These are phyloP conservation scores for Mortierella sp. DNA, from an alignment of 371 early-diverging fungal species.

Conservation along the genomic window DNA sequence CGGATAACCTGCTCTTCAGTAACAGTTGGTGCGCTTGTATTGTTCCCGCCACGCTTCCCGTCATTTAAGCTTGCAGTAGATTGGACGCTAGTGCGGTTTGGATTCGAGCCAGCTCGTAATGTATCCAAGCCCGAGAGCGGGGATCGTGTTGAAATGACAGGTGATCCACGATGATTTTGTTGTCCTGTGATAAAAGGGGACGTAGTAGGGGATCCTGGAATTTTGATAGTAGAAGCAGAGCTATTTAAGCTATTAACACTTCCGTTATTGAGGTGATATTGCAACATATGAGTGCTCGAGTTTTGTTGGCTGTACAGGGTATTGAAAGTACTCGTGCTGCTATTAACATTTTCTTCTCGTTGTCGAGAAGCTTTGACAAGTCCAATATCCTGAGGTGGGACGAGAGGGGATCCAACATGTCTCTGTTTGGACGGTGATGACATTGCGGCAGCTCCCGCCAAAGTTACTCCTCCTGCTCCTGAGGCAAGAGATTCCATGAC, in stretches of 20 bases:
- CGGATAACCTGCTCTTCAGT: slow-evolving; percentile 49
- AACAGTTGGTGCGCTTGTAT: background rate
- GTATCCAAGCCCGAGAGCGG: slow-evolving; percentile 35
- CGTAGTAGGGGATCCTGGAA: slow-evolving; percentile 42
- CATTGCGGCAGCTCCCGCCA: slow-evolving; percentile 14
- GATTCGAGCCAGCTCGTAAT: slow-evolving; percentile 28
- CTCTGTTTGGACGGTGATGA: slow-evolving; percentile 43
- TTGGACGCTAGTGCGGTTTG: slow-evolving; percentile 46
- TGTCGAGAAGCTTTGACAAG: slow-evolving; percentile 26
- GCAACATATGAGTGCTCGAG: slow-evolving; percentile 44
- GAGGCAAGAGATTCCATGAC: slow-evolving; percentile 18
- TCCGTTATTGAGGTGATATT: slow-evolving; percentile 27
- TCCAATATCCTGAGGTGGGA: slow-evolving; percentile 36
- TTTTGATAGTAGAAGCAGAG: slow-evolving; percentile 39
- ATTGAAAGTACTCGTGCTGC: slow-evolving; percentile 41
- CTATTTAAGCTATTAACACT: slow-evolving; percentile 19
- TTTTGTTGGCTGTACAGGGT: slow-evolving; percentile 53
- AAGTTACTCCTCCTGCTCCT: slow-evolving; percentile 15
- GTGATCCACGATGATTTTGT: slow-evolving; percentile 46
- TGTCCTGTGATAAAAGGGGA: slow-evolving; percentile 29
- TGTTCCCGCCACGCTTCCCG: slow-evolving; percentile 12
- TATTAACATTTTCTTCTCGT: slow-evolving; percentile 36
- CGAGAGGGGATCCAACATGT: slow-evolving; percentile 37
- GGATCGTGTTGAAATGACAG: slow-evolving; percentile 36
- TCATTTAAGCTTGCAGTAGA: slow-evolving; percentile 31